A percentile compares a stretch with the other conserved stretches of the same genome.
These are phyloP conservation scores for Clitopilus passeckerianus DNA, from an alignment of 768 basidiomycete genomes.

Conservation along the genomic window DNA sequence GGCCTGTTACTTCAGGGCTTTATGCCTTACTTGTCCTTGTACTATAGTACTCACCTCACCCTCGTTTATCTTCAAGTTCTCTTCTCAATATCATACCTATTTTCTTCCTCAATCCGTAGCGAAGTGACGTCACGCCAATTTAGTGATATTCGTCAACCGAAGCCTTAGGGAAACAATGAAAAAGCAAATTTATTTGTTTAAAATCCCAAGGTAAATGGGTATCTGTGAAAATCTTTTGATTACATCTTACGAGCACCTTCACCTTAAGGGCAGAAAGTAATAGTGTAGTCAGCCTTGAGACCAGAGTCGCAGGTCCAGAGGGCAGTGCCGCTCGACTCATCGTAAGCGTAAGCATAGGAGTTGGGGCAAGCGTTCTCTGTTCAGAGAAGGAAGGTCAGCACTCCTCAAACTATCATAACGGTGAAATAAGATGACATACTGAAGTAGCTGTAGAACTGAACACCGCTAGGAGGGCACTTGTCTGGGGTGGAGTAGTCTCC, in stretches of 20 bases:
- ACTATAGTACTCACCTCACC: too few species aligned
- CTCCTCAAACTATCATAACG: background rate
- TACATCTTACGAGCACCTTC: background rate
- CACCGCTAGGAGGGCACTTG: slow-evolving; percentile 52
- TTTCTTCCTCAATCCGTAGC: too few species aligned
- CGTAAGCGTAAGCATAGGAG: slow-evolving; percentile 51
- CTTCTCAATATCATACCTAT: too few species aligned
- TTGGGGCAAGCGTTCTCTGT: slow-evolving; percentile 37
- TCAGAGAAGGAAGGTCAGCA: background rate
- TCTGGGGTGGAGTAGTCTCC: slow-evolving; percentile 45
- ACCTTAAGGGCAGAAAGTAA: slow-evolving; percentile 45
- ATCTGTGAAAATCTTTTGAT: too few species aligned
- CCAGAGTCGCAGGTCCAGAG: slow-evolving; percentile 45
- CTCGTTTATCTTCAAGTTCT: too few species aligned
- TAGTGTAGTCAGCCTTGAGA: slow-evolving; percentile 37
- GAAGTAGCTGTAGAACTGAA: slow-evolving; percentile 34
- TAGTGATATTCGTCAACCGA: too few species aligned
- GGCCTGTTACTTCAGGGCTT: too few species aligned
- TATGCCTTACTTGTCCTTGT: too few species aligned
- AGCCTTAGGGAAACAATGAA: too few species aligned
- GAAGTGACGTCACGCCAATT: too few species aligned
- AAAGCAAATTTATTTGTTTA: too few species aligned
- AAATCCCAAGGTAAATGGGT: too few species aligned
- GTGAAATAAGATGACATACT: slow-evolving; percentile 11
- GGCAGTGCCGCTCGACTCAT: slow-evolving; percentile 47